Conservation (phyloP, 2,329 filamentous ascomycete species). For the Diaporthe ampelina region DNA sequence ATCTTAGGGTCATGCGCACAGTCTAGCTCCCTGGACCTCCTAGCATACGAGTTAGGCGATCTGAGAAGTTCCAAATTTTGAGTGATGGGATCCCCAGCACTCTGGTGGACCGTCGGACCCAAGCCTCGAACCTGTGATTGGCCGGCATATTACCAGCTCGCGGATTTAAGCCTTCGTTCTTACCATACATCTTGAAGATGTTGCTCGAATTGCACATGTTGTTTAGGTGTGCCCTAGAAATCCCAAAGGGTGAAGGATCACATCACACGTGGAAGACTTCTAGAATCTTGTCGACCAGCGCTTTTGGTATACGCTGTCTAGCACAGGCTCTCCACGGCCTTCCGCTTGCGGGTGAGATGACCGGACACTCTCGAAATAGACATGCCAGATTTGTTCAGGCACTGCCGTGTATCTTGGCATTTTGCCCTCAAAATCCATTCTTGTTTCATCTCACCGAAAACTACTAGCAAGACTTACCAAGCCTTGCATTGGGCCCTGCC, state of each 20-base stretch:
- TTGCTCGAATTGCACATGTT: background rate
- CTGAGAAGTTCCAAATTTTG: background rate
- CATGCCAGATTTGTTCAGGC: background rate
- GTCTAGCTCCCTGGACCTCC: background rate
- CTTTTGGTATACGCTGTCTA: background rate
- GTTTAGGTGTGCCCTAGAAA: background rate
- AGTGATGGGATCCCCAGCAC: background rate
- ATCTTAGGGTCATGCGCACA: background rate
- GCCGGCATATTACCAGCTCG: background rate
- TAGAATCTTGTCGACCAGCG: background rate
- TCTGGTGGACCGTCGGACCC: conserved; percentile 1
- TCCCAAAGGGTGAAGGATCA: background rate
- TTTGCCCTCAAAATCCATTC: background rate
- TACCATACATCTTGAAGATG: background rate
- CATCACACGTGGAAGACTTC: background rate
- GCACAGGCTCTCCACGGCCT: background rate
- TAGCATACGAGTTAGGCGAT: background rate
- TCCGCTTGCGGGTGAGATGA: too few relatives aligned
- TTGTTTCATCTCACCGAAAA: background rate
- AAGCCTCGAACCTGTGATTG: background rate
- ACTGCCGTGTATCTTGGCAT: too few relatives aligned
- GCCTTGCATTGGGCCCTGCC: background rate
- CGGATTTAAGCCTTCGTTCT: background rate
- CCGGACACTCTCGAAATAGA: background rate
- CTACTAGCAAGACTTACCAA: background rate